Conservation (phyloP, 2,329 filamentous ascomycete species). For the Sporothrix mexicana region DNA sequence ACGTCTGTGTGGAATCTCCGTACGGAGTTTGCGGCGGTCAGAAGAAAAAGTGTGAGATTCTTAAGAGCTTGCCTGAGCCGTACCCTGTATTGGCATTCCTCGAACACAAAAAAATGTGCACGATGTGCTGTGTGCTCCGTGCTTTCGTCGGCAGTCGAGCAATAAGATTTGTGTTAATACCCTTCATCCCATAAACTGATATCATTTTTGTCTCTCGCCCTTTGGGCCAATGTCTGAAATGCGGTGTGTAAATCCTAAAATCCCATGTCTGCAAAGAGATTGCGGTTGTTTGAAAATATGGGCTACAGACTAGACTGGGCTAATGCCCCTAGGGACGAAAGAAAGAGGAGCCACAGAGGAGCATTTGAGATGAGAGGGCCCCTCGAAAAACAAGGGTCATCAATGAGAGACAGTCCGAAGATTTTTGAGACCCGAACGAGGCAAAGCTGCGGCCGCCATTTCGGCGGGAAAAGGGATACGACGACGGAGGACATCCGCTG, state of each 20-base stretch:
- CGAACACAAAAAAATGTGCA: background rate
- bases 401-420: background rate
- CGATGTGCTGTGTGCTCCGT: slow-evolving; percentile 14
- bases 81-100: background rate
- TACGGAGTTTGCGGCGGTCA: background rate
- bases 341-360: background rate
- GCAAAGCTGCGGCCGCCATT: slow-evolving; percentile 15
- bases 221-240: background rate
- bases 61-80: background rate
- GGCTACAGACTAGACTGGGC: background rate
- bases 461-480: slow-evolving; percentile 3
- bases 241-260: background rate
- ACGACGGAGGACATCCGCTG: slow-evolving; percentile 10
- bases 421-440: slow-evolving; percentile 12
- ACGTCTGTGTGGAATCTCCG: slow-evolving; percentile 5
- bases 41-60: background rate
- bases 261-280: slow-evolving; percentile 21
- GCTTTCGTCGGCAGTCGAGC: background rate
- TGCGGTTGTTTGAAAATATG: background rate
- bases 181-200: background rate
- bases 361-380: too few relatives aligned
- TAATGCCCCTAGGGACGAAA: background rate
- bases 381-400: background rate
- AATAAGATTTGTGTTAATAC: background rate
- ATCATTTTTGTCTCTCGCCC: background rate